phyloP scores from a whole-genome alignment of 73 alveolate species.

The Uronychia setigera region DNA sequence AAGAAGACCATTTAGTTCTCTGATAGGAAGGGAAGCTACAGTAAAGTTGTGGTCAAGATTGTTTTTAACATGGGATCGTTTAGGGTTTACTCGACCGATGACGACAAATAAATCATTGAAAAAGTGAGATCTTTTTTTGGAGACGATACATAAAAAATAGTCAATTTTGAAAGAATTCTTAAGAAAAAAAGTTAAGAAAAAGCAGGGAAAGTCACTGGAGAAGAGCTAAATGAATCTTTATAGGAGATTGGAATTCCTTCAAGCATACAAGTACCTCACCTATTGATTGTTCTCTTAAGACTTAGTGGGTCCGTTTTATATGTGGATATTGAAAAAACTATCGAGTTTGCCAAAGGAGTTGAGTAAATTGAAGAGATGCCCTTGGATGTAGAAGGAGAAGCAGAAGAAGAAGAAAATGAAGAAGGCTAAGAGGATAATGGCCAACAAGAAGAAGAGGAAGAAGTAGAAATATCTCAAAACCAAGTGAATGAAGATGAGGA shows the following conservation, averaged over 20 bases:
- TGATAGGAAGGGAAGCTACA: background rate
- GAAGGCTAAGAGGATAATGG: background rate
- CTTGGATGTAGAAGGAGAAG: background rate
- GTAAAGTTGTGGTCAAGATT: background rate
- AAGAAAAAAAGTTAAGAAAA: background rate
- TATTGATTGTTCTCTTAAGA: background rate
- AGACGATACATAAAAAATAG: background rate
- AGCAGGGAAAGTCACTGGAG: background rate
- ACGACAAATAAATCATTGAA: background rate
- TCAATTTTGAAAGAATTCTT: background rate
- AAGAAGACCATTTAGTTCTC: background rate
- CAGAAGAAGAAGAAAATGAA: background rate
- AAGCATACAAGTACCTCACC: background rate
- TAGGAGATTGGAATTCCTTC: background rate
- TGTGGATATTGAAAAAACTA: background rate
- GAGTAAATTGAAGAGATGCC: background rate
- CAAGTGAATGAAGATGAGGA: background rate
- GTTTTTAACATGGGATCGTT: background rate
- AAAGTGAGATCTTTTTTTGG: no score
- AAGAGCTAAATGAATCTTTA: background rate
- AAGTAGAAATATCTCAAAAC: background rate
- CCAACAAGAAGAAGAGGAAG: no score
- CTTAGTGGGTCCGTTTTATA: background rate
- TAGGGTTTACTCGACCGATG: background rate
- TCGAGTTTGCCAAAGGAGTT: background rate